phyloP scores from a whole-genome alignment of 257 asterid species.

The Solanum acaule region DNA sequence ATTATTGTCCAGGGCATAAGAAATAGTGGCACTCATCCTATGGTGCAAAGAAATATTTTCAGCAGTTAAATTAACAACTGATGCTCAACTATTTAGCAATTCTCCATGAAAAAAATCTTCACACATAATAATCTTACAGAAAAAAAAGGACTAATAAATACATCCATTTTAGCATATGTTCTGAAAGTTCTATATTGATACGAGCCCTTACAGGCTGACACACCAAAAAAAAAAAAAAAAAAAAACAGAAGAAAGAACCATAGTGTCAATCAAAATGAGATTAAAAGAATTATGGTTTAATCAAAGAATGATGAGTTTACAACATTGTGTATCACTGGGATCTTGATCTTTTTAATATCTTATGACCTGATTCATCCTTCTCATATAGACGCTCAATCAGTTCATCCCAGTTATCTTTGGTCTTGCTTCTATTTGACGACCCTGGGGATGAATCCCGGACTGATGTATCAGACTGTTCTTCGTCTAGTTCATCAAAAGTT shows the following conservation, averaged over 20 bases:
- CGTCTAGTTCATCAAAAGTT: conserved; percentile 43
- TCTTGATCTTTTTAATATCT: conserved; percentile 35
- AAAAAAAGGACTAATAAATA: background rate
- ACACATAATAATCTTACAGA: background rate
- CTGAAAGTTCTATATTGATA: background rate
- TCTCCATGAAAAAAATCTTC: background rate
- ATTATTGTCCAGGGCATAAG: background rate
- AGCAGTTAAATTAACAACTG: background rate
- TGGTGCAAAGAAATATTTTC: background rate
- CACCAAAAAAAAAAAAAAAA: background rate
- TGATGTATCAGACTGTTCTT: conserved; percentile 8
- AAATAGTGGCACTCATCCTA: background rate
- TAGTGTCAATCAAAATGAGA: background rate
- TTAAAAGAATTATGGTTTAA: background rate
- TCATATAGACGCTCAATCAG: conserved; percentile 63
- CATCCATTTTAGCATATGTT: background rate
- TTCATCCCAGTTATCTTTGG: conserved; percentile 66
- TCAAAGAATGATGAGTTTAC: background rate
- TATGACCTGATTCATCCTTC: conserved; percentile 54
- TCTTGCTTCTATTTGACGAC: conserved; percentile 30
- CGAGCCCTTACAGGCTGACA: background rate
- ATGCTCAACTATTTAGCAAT: background rate
- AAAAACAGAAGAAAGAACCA: background rate
- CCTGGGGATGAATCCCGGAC: conserved; percentile 34
- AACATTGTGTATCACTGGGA: background rate